Conservation (phyloP, 1,284 basidiomycete genomes). For the Boletellus deceptivus region DNA sequence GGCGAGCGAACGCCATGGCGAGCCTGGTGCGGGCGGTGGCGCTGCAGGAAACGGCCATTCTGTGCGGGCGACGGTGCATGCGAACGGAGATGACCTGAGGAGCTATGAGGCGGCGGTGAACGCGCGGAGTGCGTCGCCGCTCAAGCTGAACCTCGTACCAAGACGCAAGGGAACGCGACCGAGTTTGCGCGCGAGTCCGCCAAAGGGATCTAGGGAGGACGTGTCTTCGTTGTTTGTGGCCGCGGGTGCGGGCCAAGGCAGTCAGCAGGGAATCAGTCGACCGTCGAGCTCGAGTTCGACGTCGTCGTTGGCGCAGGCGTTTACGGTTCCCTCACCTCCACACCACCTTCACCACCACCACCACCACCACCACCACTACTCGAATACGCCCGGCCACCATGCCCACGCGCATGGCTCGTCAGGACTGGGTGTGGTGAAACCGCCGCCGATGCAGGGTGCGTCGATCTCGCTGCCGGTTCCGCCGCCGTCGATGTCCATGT, state of each 20-base stretch:
- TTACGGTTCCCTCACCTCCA: conserved; percentile 18
- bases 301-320: conserved; percentile 39
- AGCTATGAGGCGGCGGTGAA: conserved; percentile 74
- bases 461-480: conserved; percentile 26
- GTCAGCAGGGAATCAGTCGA: conserved; percentile 28
- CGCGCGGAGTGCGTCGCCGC: conserved; percentile 53
- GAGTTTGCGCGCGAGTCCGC: conserved; percentile 16
- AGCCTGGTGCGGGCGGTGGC: not conserved
- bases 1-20: conserved; percentile 17
- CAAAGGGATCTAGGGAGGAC: too few species aligned
- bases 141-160: conserved; percentile 44
- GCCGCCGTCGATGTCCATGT: conserved; percentile 15
- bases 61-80: conserved; percentile 41
- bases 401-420: not conserved
- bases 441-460: conserved; percentile 28
- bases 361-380: not conserved
- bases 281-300: conserved; percentile 36
- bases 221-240: not conserved
- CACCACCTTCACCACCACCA: not conserved
- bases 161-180: conserved; percentile 19
- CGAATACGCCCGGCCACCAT: too few species aligned
- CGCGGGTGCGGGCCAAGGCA: not conserved
- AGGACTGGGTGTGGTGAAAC: conserved; percentile 18
- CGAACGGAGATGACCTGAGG: conserved; percentile 56
- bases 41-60: not conserved